Base-by-base conservation (phyloP, 371 early-diverging fungal species). In the Rhizopus stolonifer region DNA sequence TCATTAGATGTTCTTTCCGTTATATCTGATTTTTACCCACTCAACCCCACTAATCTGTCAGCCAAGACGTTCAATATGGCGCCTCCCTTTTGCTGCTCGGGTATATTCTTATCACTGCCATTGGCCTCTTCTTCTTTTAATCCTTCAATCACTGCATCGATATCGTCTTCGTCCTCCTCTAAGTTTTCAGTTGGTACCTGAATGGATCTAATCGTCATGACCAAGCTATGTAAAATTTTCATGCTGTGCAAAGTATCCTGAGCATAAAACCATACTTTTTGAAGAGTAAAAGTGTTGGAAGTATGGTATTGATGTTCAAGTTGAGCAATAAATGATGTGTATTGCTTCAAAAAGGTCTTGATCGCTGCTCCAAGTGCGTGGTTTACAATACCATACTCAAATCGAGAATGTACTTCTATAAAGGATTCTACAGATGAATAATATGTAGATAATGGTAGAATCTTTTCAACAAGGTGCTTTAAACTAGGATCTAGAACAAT, bases 361-460 rank as follows among this genome's bases (percentile, higher is more conserved):
- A 95, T 87, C 0, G 89, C 92, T 1, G 92, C 90, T 45, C 87
- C 83, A 2, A 98, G 78, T 0, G 97, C 97, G 63, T 98, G 95
- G 55, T 84, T 90, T 26, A 95, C 88, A 6, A 86, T 84, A 1
- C 98, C 98, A 48, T 83, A 91, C 46, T 88, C 86, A 40, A 89
- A 91, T 7, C 78, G 70, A 2, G 91, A 80, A 55, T 88, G 87
- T 1, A 77, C 67, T 13, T 85, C 80, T 13, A 89, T 74, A 67
- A 93, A 97, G 3, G 84, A 76, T 17, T 86, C 79, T 18, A 95
- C 69, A 2, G 82, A 82, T 26, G 69, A 63, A 65, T 89, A 90
- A 60, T 88, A 82, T 0, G 83, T 79, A 4, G 92, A 89, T 4
- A 93, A 59, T 7, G 91, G 92, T 15, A 92, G 50, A 5, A 95